Base-by-base conservation (phyloP, 202 grass and related monocot species). In the Bolboschoenoplectus hybrid region DNA sequence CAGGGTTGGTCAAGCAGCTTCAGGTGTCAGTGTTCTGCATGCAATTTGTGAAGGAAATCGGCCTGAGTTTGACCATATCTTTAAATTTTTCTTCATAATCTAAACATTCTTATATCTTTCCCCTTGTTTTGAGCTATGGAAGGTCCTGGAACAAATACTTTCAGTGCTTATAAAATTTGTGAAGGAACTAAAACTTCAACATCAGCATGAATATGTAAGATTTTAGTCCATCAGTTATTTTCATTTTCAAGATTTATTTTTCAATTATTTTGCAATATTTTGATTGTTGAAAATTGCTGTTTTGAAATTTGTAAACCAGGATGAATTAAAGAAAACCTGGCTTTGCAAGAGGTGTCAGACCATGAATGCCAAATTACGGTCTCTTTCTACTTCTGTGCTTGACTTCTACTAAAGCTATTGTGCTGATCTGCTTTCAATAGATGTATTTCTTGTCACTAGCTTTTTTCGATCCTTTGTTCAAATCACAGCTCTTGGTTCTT, bases 361-460 rank as follows among this genome's bases (percentile, higher is more conserved):
- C 56, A 98, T 98, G 97, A 94, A 96, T 94, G 97, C 93, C 85
- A 98, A 98, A 91, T 85, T 98, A 67, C 89, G 97, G 97, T 98
- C 82, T 68, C 57, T 82, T 85, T 72, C 63, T 71, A 57, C 62
- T 82, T 82, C 38, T 11, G 46, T 57, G 57, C 60, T 63, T 14
- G 61, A 82, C 40, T 82, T 49, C 17, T 82, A 66, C 19, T 82
- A 40, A 58, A 58, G 14, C 57, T 58, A 38, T 79, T 79, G 9
- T 39, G 52, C 35, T 57, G 52, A 79, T 79, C 74, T 39, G 51
- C 40, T 79, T 17, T 34, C 58, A 41, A 35, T 4, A 16, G 74
- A 12, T 78, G 34, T 78, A 56, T 77, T 70, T 45, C 74, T 56
- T 53, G 6, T 53, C 32, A 40, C 34, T 13, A 57, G 52, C 13